Conservation (phyloP, 2,329 filamentous ascomycete species). For the Neopestalotiopsis sp. region DNA sequence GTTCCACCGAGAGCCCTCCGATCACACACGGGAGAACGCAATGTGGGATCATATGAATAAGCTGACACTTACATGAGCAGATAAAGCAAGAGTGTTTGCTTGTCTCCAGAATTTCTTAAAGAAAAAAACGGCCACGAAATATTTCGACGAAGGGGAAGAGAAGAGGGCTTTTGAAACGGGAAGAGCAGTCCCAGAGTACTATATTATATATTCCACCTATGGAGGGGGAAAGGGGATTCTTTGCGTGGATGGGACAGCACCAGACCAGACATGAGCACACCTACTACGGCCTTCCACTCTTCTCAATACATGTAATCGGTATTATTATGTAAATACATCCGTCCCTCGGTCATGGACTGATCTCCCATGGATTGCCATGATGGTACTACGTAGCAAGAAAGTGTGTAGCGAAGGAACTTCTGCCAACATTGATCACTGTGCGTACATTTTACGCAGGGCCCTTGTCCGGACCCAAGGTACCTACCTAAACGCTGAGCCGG, state of each 20-base stretch:
- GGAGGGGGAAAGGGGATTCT: not conserved
- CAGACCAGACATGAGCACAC: not conserved
- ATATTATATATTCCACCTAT: not conserved
- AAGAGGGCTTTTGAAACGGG: not conserved
- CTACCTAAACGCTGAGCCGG: not conserved
- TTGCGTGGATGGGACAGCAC: not conserved
- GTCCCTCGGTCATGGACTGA: conserved; percentile 1
- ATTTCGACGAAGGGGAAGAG: not conserved
- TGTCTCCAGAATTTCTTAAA: not conserved
- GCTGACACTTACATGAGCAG: not conserved
- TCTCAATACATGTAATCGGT: not conserved
- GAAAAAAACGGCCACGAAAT: not conserved
- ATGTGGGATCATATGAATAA: not conserved
- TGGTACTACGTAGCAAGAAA: not conserved
- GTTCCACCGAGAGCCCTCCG: not conserved
- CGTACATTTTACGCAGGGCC: not conserved
- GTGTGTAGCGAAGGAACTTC: not conserved
- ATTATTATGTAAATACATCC: conserved; percentile 17
- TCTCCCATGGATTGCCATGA: not conserved
- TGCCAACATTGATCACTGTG: not conserved
- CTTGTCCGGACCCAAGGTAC: not conserved
- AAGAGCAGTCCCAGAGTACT: not conserved
- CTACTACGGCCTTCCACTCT: not conserved
- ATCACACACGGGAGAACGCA: not conserved
- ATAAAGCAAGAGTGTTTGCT: not conserved